Evolutionary conservation across 2,329 filamentous ascomycete genomes (phyloP).

Genomic region (Trichothecium sympodiale): DNA sequence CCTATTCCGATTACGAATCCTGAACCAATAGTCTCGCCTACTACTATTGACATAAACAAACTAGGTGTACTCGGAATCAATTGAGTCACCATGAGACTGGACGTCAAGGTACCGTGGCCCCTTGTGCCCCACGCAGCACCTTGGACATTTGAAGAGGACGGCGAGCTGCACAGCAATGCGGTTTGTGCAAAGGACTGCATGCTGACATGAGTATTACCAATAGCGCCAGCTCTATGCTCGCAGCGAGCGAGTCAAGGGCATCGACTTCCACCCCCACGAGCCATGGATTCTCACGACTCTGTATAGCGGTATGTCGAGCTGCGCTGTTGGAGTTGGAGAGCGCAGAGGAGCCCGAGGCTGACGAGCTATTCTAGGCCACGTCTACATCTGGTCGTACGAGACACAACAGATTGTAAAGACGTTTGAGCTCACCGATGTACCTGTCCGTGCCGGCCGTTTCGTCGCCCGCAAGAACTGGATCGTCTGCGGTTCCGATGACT

Average conservation of each 20-base stretch:
- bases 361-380: constrained; percentile 56
- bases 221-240: constrained; percentile 51
- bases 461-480: constrained; percentile 99
- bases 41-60: too few species aligned
- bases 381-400: constrained; percentile 98
- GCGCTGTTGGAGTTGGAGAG: not conserved
- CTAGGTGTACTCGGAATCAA: too few species aligned
- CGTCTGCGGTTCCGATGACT: constrained; percentile 90
- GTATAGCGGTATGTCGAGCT: constrained; percentile 64
- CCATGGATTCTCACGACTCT: constrained; percentile 95
- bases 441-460: constrained; percentile 91
- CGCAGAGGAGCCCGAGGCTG: not conserved
- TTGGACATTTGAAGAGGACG: too few species aligned
- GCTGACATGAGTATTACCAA: too few species aligned
- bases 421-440: constrained; percentile 97
- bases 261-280: constrained; percentile 94
- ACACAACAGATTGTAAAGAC: constrained; percentile 96
- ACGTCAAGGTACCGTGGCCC: constrained; percentile 24
- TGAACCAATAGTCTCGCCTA: too few species aligned
- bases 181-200: too few species aligned
- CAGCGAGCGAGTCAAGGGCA: constrained; percentile 92
- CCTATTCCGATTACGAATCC: too few species aligned
- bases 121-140: too few species aligned
- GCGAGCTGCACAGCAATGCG: too few species aligned
- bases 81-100: constrained; percentile 26